These are phyloP conservation scores for Boletus eberwhitei DNA, from an alignment of 768 basidiomycete genomes.

Conservation along the genomic window DNA sequence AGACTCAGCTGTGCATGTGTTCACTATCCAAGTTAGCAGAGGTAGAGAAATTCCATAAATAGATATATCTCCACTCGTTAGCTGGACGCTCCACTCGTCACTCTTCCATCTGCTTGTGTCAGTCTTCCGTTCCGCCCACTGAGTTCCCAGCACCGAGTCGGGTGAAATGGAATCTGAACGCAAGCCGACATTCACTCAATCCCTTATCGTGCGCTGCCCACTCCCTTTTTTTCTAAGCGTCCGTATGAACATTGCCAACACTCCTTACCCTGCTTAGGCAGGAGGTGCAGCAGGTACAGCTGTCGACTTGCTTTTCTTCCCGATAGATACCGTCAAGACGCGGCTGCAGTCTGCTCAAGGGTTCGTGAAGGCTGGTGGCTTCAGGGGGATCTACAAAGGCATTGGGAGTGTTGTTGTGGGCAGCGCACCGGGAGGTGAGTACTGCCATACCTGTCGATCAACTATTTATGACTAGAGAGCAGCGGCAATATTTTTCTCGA, in stretches of 20 bases:
- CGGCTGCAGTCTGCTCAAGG: slow-evolving; percentile 88
- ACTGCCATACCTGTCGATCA: neutral
- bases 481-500: slow-evolving; percentile 96
- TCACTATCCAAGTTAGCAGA: too few species aligned
- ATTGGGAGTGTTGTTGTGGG: slow-evolving; percentile 93
- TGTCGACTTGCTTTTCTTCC: slow-evolving; percentile 95
- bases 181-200: slow-evolving; percentile 44
- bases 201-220: slow-evolving; percentile 40
- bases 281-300: slow-evolving; percentile 90
- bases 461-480: slow-evolving; percentile 4
- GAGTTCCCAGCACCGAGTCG: neutral
- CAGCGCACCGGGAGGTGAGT: slow-evolving; percentile 89
- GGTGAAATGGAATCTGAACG: slow-evolving; percentile 27
- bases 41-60: slow-evolving; percentile 7
- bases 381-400: slow-evolving; percentile 88
- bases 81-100: neutral
- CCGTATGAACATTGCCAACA: slow-evolving; percentile 12
- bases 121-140: slow-evolving; percentile 7
- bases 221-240: slow-evolving; percentile 7
- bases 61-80: neutral
- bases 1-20: neutral
- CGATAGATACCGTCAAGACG: slow-evolving; percentile 96
- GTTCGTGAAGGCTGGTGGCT: slow-evolving; percentile 81
- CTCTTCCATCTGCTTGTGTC: neutral
- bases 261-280: slow-evolving; percentile 46